These are phyloP conservation scores for Sugiyamaella grinbergsii DNA, from an alignment of 1,139 yeast species.

Conservation along the genomic window DNA sequence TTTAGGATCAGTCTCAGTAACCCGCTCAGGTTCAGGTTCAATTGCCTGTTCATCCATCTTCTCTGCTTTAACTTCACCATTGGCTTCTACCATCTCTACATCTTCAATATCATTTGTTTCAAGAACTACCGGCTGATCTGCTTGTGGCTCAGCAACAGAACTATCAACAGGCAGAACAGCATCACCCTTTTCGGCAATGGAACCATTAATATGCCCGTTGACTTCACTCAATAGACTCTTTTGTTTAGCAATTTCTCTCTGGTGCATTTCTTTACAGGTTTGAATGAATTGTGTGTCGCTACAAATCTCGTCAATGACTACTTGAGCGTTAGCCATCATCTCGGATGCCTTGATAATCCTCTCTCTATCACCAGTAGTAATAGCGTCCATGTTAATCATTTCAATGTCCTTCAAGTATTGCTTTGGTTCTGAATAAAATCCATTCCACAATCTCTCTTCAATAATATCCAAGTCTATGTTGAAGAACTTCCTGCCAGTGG, in stretches of 20 bases:
- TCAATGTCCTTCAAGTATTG: conserved; percentile 85
- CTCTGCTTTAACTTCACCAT: conserved; percentile 1
- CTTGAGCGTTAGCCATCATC: conserved; percentile 95
- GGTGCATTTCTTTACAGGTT: conserved; percentile 74
- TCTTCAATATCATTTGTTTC: conserved; percentile 4
- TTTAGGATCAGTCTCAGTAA: too few species aligned
- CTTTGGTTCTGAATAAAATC: conserved; percentile 88
- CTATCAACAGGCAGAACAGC: conserved; percentile 13
- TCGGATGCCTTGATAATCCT: conserved; percentile 86
- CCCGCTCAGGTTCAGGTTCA: too few species aligned
- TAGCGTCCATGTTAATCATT: conserved; percentile 78
- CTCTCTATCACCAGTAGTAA: conserved; percentile 78
- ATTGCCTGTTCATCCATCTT: too few species aligned
- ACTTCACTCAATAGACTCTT: conserved; percentile 25
- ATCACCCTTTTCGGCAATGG: conserved; percentile 7
- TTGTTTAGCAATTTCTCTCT: conserved; percentile 54
- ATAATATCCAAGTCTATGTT: conserved; percentile 94
- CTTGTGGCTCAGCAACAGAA: conserved; percentile 1
- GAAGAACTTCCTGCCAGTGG: conserved; percentile 69
- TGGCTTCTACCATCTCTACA: conserved; percentile 21
- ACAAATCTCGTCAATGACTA: conserved; percentile 88
- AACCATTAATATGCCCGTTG: conserved; percentile 10
- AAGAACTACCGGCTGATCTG: not conserved
- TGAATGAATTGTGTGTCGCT: conserved; percentile 66
- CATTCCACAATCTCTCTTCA: conserved; percentile 96